A percentile compares a stretch with the other conserved stretches of the same genome.
Conservation (phyloP, 164 flowering plant genomes). For the Akebia trifoliata region DNA sequence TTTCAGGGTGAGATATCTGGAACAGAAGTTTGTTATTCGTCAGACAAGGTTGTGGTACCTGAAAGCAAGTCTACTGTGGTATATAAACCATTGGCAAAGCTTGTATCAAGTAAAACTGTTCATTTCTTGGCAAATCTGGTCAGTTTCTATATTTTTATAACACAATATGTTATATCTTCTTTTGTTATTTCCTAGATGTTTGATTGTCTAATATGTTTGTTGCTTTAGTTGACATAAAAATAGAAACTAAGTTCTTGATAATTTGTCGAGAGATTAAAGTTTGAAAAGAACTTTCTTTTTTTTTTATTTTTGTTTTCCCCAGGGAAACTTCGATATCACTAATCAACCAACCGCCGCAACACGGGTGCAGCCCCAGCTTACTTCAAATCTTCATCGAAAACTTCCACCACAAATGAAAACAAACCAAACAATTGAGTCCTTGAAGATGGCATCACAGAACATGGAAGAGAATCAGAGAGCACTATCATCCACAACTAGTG, state of each 20-base stretch:
- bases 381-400: conserved; percentile 27
- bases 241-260: background rate
- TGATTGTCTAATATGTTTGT: background rate
- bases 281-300: background rate
- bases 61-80: conserved; percentile 45
- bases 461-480: conserved; percentile 38
- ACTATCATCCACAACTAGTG: conserved; percentile 19
- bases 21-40: conserved; percentile 24
- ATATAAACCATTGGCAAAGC: conserved; percentile 82
- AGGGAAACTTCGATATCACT: conserved; percentile 45
- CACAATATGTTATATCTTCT: background rate
- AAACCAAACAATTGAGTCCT: conserved; percentile 23
- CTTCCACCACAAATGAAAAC: conserved; percentile 23
- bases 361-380: conserved; percentile 21
- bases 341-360: conserved; percentile 28
- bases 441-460: conserved; percentile 26
- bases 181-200: background rate
- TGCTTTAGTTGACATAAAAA: no score
- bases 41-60: conserved; percentile 26
- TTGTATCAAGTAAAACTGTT: conserved; percentile 63
- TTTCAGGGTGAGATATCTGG: conserved; percentile 50
- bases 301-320: conserved; percentile 13
- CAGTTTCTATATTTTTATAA: conserved; percentile 19
- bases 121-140: conserved; percentile 78
- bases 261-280: background rate